Evolutionary conservation across 2,329 filamentous ascomycete genomes (phyloP).

Genomic region (Parastagonospora nodorum): DNA sequence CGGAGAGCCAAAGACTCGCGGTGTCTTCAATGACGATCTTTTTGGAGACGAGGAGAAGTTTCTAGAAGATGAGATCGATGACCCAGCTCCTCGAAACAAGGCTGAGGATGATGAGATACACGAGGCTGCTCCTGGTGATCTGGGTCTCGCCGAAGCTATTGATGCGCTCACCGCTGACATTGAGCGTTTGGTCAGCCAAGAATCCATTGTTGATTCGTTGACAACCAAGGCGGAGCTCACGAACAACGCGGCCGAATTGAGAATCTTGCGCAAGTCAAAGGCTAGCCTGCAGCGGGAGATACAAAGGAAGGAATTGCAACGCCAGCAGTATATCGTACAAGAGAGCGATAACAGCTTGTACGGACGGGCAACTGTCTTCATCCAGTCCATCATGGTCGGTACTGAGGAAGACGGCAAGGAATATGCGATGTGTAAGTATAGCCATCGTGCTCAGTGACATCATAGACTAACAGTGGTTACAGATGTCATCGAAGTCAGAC

Average conservation of each 20-base stretch:
- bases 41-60: conserved; percentile 90
- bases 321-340: conserved; percentile 95
- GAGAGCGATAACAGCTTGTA: conserved; percentile 98
- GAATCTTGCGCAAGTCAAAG: conserved; percentile 92
- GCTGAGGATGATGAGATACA: conserved; percentile 82
- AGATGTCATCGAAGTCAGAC: conserved; percentile 87
- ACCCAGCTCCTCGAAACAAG: conserved; percentile 64
- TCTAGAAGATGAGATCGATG: conserved; percentile 82
- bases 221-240: conserved; percentile 94
- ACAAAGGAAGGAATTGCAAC: conserved; percentile 89
- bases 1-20: conserved; percentile 82
- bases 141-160: conserved; percentile 92
- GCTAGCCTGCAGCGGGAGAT: conserved; percentile 92
- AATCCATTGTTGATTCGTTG: conserved; percentile 87
- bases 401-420: conserved; percentile 91
- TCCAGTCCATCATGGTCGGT: conserved; percentile 91
- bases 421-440: conserved; percentile 74
- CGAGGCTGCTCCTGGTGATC: conserved; percentile 90
- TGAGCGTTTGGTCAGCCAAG: conserved; percentile 83
- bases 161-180: conserved; percentile 87
- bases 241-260: conserved; percentile 91
- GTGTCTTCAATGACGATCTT: conserved; percentile 91
- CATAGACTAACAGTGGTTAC: conserved; percentile 1
- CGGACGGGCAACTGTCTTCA: conserved; percentile 84
- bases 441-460: not conserved